Conservation (phyloP, 768 basidiomycete genomes). For the Austroboletus eburneus region DNA sequence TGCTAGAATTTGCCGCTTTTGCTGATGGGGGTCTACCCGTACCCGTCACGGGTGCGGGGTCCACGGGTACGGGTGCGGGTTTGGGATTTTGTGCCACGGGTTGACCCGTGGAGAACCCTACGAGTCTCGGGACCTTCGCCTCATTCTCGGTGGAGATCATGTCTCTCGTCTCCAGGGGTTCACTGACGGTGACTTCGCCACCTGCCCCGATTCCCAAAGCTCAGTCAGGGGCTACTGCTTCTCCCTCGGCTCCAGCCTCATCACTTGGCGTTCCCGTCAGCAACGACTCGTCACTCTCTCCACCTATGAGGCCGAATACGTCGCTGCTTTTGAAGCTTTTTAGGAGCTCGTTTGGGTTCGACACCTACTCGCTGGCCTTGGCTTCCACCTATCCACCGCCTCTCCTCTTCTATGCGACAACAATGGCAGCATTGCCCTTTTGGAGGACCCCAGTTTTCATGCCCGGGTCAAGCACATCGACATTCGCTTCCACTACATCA, state of each 20-base stretch:
- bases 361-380: conserved; percentile 10
- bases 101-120: too few species aligned
- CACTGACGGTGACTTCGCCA: too few species aligned
- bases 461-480: conserved; percentile 39
- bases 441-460: conserved; percentile 35
- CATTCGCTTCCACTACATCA: too few species aligned
- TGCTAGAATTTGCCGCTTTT: background rate
- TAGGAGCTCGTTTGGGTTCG: conserved; percentile 25
- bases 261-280: conserved; percentile 33
- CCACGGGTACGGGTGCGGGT: too few species aligned
- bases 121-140: too few species aligned
- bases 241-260: conserved; percentile 17
- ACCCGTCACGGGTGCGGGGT: too few species aligned
- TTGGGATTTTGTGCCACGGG: too few species aligned
- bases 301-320: conserved; percentile 43
- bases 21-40: too few species aligned
- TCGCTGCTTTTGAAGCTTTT: conserved; percentile 31
- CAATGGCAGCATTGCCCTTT: conserved; percentile 32
- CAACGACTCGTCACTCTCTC: conserved; percentile 39
- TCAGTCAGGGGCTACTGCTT: conserved; percentile 23
- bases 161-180: too few species aligned
- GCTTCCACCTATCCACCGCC: background rate
- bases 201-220: conserved; percentile 12
- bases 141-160: too few species aligned
- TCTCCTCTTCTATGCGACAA: conserved; percentile 33